Percentiles rank a stretch among this genome's conserved stretches.
These are phyloP conservation scores for Botrytis byssoidea DNA, from an alignment of 2,329 filamentous ascomycete genomes.

Conservation along the genomic window DNA sequence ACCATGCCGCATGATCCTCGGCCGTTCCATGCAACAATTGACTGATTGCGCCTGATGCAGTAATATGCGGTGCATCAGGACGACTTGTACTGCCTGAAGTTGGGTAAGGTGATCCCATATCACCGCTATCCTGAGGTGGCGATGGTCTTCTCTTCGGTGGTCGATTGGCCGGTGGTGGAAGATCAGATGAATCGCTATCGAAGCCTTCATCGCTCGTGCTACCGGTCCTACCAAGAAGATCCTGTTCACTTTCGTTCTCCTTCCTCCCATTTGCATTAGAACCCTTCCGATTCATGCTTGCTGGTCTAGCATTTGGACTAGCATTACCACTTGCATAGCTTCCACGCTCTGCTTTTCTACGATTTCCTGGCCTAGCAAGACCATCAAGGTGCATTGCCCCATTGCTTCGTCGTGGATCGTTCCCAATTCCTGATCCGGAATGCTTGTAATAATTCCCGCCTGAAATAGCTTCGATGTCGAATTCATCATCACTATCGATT, in stretches of 20 bases:
- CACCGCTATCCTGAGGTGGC: constrained; percentile 19
- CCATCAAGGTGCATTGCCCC: constrained; percentile 50
- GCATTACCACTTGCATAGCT: constrained; percentile 42
- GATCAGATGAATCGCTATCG: constrained; percentile 65
- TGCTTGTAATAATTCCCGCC: constrained; percentile 67
- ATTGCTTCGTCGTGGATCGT: constrained; percentile 63
- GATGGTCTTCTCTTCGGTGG: constrained; percentile 27
- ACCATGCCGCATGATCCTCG: constrained; percentile 86
- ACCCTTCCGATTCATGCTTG: constrained; percentile 54
- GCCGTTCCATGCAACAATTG: constrained; percentile 74
- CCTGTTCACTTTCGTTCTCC: constrained; percentile 52
- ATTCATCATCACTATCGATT: constrained; percentile 96
- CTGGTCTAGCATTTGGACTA: constrained; percentile 39
- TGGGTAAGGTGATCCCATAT: constrained; percentile 34
- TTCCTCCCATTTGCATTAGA: constrained; percentile 41
- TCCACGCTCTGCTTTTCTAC: constrained; percentile 37
- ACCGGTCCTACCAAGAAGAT: constrained; percentile 48
- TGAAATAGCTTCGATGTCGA: constrained; percentile 69
- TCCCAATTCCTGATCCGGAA: constrained; percentile 70
- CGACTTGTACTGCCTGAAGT: constrained; percentile 35
- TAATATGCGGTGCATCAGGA: constrained; percentile 50
- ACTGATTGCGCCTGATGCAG: constrained; percentile 68
- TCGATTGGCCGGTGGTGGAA: constrained; percentile 57
- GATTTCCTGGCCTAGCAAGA: constrained; percentile 54
- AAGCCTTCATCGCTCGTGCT: constrained; percentile 53